Evolutionary conservation across 495 filamentous ascomycete genomes (phyloP).

Genomic region (Penicillium turbatum): DNA sequence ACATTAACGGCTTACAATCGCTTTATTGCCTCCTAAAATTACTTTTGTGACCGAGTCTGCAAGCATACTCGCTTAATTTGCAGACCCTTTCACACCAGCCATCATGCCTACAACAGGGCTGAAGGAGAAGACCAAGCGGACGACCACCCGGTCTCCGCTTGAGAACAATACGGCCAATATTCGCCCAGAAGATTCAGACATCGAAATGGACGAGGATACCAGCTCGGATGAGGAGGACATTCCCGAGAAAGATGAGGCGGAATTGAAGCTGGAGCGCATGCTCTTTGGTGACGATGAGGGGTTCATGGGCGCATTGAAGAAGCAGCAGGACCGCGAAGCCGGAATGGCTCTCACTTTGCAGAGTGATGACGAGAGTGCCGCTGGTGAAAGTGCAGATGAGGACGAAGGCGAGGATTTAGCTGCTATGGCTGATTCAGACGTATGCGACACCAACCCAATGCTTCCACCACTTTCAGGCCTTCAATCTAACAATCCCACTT

Average conservation of each 20-base stretch:
- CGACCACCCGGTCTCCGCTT: slow-evolving; percentile 23
- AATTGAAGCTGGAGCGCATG: slow-evolving; percentile 77
- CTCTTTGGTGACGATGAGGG: slow-evolving; percentile 82
- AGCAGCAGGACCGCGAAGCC: slow-evolving; percentile 31
- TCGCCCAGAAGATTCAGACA: slow-evolving; percentile 23
- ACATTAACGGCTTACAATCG: slow-evolving; percentile 12
- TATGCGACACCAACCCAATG: slow-evolving; percentile 6
- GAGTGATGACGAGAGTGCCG: slow-evolving; percentile 32
- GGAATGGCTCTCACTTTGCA: slow-evolving; percentile 31
- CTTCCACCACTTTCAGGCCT: background rate
- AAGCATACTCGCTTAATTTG: background rate
- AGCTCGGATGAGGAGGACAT: slow-evolving; percentile 40
- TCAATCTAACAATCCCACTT: slow-evolving; percentile 2
- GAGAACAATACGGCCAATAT: slow-evolving; percentile 17
- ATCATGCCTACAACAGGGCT: slow-evolving; percentile 31
- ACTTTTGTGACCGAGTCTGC: background rate
- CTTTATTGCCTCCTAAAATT: background rate
- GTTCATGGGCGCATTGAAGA: slow-evolving; percentile 67
- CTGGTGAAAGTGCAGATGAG: slow-evolving; percentile 28
- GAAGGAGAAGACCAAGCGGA: slow-evolving; percentile 36
- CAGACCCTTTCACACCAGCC: background rate
- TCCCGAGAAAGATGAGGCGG: slow-evolving; percentile 69
- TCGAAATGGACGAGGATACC: slow-evolving; percentile 30
- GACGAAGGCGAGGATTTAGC: slow-evolving; percentile 40
- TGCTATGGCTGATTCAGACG: slow-evolving; percentile 52